Conservation (phyloP, 805 yeast species). For the Candida michaelii region DNA sequence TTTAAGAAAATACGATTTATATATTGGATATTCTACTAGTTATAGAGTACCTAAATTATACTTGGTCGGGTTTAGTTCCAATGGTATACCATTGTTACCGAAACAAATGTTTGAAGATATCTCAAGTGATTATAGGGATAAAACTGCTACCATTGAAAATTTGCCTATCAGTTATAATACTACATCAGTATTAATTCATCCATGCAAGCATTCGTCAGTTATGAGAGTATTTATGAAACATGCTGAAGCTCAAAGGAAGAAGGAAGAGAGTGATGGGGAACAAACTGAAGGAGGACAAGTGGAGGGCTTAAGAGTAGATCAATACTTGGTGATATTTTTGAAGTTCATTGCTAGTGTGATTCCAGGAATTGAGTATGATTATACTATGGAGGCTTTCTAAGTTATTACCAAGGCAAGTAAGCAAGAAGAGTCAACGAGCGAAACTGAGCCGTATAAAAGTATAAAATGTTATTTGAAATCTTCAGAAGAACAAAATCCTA, state of each 20-base stretch:
- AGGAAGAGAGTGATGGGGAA: conserved; percentile 10
- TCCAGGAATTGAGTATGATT: conserved; percentile 96
- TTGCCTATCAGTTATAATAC: conserved; percentile 80
- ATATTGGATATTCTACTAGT: conserved; percentile 89
- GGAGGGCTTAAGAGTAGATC: conserved; percentile 72
- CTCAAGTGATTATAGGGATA: conserved; percentile 85
- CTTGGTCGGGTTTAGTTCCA: conserved; percentile 78
- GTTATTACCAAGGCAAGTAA: no score
- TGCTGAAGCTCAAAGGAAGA: conserved; percentile 48
- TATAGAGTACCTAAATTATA: conserved; percentile 95
- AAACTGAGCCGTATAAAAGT: no score
- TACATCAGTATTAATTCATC: conserved; percentile 88
- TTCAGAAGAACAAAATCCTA: no score
- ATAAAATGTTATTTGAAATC: no score
- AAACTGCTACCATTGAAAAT: conserved; percentile 93
- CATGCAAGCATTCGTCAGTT: conserved; percentile 92
- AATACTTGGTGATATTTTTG: conserved; percentile 82
- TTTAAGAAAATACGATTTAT: conserved; percentile 79
- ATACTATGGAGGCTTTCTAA: conserved; percentile 93
- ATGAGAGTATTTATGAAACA: conserved; percentile 83
- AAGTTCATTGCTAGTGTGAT: conserved; percentile 96
- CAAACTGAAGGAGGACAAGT: conserved; percentile 25
- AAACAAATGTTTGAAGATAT: conserved; percentile 94
- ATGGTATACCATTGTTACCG: conserved; percentile 86
- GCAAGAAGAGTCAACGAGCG: no score